Evolutionary conservation across 352 stramenopile genomes (phyloP).

Genomic region (Pythium grandisporangium): DNA sequence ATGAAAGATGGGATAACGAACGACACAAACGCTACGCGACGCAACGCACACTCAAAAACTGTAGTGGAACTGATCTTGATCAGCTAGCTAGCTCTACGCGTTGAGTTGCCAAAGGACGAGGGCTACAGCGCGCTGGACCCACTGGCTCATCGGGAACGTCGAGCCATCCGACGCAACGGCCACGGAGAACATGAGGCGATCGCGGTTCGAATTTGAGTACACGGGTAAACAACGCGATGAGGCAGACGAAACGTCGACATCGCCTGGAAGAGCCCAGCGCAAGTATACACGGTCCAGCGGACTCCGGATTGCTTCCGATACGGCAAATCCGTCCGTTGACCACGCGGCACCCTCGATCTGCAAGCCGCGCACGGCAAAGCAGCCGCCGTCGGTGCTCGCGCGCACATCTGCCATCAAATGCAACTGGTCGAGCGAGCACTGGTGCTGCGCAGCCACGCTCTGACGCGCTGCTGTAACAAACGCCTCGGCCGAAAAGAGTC

Average conservation of each 20-base stretch:
- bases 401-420: constrained; percentile 68
- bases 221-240: constrained; percentile 58
- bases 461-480: constrained; percentile 91
- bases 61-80: not conserved
- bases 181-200: constrained; percentile 80
- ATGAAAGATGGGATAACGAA: too few species aligned
- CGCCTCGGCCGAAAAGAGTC: constrained; percentile 89
- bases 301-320: constrained; percentile 74
- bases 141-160: constrained; percentile 49
- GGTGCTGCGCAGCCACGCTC: constrained; percentile 64
- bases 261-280: constrained; percentile 40
- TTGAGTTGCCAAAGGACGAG: constrained; percentile 72
- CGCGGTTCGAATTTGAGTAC: constrained; percentile 73
- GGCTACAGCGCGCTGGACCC: constrained; percentile 75
- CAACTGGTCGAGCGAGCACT: constrained; percentile 86
- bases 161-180: constrained; percentile 39
- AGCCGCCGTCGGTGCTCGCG: constrained; percentile 16
- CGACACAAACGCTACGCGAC: too few species aligned
- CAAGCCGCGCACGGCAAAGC: constrained; percentile 61
- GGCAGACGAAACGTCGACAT: constrained; percentile 10
- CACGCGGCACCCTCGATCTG: constrained; percentile 80
- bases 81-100: constrained; percentile 16
- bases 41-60: too few species aligned
- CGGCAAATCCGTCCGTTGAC: constrained; percentile 49
- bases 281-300: constrained; percentile 58